These are phyloP conservation scores for Penicillium occitanis DNA, from an alignment of 2,329 filamentous ascomycete genomes.

Conservation along the genomic window DNA sequence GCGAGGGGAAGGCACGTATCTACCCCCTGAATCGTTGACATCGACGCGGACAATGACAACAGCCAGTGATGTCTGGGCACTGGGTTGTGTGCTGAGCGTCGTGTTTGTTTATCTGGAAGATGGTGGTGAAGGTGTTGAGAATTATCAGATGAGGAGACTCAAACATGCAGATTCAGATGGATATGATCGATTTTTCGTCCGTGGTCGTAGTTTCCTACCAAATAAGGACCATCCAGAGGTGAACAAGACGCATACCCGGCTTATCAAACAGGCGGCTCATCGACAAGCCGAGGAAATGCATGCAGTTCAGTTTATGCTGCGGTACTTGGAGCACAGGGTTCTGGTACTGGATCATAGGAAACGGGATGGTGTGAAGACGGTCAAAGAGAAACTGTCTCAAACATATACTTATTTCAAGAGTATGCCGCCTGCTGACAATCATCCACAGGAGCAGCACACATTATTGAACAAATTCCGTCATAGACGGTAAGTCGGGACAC, in stretches of 20 bases:
- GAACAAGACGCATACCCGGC: constrained; percentile 7
- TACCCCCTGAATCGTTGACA: constrained; percentile 36
- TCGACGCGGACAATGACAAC: constrained; percentile 32
- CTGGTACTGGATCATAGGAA: constrained; percentile 27
- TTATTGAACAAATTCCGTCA: neutral
- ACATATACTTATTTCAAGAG: constrained; percentile 19
- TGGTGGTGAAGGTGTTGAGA: constrained; percentile 30
- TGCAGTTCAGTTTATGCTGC: constrained; percentile 29
- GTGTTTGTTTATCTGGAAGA: constrained; percentile 40
- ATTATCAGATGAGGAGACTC: constrained; percentile 25
- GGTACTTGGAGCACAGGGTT: constrained; percentile 30
- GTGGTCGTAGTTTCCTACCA: constrained; percentile 6
- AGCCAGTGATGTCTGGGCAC: constrained; percentile 44
- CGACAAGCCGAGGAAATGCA: constrained; percentile 26
- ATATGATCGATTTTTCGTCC: constrained; percentile 21
- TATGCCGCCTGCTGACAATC: constrained; percentile 1
- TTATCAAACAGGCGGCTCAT: constrained; percentile 19
- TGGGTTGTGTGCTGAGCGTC: constrained; percentile 44
- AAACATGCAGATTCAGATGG: constrained; percentile 27
- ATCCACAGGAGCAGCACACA: neutral
- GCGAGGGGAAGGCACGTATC: constrained; percentile 39
- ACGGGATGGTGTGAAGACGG: constrained; percentile 24
- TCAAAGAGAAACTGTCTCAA: constrained; percentile 26
- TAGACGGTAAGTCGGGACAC: neutral
- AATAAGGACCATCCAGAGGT: constrained; percentile 17